Percentiles rank a stretch among this genome's conserved stretches.
Evolutionary conservation across 257 asterid genomes (phyloP).

Genomic region (Solanum chiquidenum): DNA sequence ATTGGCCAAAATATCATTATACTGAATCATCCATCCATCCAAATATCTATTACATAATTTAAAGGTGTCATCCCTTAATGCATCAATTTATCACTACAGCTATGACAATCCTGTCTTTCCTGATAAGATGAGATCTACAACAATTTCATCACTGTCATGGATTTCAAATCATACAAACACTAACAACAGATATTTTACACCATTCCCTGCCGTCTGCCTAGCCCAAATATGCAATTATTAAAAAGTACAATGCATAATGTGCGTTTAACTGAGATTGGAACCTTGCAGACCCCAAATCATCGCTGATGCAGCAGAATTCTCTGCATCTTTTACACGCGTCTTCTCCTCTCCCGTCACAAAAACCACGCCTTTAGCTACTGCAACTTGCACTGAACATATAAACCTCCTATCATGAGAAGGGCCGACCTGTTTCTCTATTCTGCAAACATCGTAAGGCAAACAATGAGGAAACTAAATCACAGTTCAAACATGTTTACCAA

Average conservation of each 20-base stretch:
- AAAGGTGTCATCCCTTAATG: not conserved
- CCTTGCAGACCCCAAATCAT: conserved; percentile 41
- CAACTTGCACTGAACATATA: conserved; percentile 52
- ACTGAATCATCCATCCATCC: not conserved
- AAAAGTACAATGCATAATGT: not conserved
- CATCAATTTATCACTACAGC: not conserved
- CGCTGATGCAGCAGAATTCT: conserved; percentile 68
- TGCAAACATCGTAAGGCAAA: conserved; percentile 17
- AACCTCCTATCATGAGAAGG: conserved; percentile 49
- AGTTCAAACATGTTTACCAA: not conserved
- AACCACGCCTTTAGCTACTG: conserved; percentile 16
- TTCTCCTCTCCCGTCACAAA: conserved; percentile 37
- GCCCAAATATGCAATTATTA: not conserved
- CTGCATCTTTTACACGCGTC: conserved; percentile 50
- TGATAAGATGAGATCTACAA: not conserved
- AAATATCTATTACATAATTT: not conserved
- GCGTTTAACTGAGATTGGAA: conserved; percentile 16
- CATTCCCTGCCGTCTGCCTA: not conserved
- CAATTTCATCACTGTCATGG: not conserved
- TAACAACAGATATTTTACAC: not conserved
- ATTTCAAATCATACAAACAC: not conserved
- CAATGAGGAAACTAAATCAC: not conserved
- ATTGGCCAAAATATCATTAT: not conserved
- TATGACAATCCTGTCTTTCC: not conserved
- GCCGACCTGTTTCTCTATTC: conserved; percentile 43